A percentile compares a stretch with the other conserved stretches of the same genome.
Evolutionary conservation across 306 rosid genomes (phyloP).

Genomic region (Dicorynia guianensis): DNA sequence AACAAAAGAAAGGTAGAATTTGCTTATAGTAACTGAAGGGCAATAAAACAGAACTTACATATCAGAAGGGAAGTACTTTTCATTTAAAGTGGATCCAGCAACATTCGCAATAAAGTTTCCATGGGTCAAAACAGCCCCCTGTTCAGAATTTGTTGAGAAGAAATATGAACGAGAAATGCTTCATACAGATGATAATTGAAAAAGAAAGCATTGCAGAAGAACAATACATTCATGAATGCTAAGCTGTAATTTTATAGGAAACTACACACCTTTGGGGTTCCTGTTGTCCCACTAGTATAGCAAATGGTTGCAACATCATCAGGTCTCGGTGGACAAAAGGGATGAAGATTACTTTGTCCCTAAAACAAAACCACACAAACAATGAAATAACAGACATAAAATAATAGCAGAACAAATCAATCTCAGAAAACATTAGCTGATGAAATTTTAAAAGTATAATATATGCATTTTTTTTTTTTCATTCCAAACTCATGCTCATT

Average conservation of each 20-base stretch:
- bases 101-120: constrained; percentile 86
- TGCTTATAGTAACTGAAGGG: not conserved
- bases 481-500: constrained; percentile 2
- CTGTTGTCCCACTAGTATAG: constrained; percentile 99
- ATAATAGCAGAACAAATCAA: constrained; percentile 40
- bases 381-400: constrained; percentile 26
- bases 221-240: constrained; percentile 38
- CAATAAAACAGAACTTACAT: constrained; percentile 64
- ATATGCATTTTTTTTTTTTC: not conserved
- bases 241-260: constrained; percentile 32
- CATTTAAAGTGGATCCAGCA: constrained; percentile 69
- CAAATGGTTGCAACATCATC: constrained; percentile 91
- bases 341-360: constrained; percentile 81
- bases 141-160: constrained; percentile 45
- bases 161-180: constrained; percentile 35
- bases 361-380: constrained; percentile 52
- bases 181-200: constrained; percentile 27
- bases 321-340: constrained; percentile 84
- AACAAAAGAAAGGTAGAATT: constrained; percentile 20
- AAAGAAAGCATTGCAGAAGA: constrained; percentile 14
- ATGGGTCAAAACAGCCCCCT: constrained; percentile 95
- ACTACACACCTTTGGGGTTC: constrained; percentile 86
- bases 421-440: constrained; percentile 29
- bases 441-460: constrained; percentile 23
- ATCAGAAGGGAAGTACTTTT: constrained; percentile 76